phyloP scores from a whole-genome alignment of 225 moss, liverwort and hornwort genomes.

The Bryoerythrophyllum caledonicum region DNA sequence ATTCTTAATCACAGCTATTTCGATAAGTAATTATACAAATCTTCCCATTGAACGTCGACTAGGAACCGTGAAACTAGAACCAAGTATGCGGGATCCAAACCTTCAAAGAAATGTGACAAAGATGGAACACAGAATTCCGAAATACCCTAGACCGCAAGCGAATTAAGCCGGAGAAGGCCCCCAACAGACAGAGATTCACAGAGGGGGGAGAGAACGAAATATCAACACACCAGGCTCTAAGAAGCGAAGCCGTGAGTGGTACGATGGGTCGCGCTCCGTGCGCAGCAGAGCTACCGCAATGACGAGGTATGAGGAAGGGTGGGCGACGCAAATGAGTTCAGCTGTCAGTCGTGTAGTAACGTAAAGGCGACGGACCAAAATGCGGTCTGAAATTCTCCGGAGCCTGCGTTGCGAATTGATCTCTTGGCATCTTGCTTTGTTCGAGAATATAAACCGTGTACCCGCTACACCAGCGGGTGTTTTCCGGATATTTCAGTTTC shows the following conservation, averaged over 20 bases:
- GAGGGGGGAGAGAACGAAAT: neutral
- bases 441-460: too few species aligned
- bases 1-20: neutral
- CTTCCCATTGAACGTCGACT: neutral
- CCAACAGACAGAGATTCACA: neutral
- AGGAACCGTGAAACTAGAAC: neutral
- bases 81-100: slow-evolving; percentile 2
- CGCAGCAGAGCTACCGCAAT: neutral
- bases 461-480: neutral
- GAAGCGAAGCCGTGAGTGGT: neutral
- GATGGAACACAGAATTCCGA: neutral
- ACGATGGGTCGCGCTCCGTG: neutral
- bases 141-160: neutral
- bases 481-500: neutral
- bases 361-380: neutral
- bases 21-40: neutral
- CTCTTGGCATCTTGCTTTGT: neutral
- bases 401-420: neutral
- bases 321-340: neutral
- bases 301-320: neutral
- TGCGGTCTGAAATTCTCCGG: neutral
- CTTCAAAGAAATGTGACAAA: neutral
- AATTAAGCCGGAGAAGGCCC: neutral
- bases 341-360: neutral
- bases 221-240: neutral